Percentiles rank a stretch among this genome's conserved stretches.
Conservation (phyloP, 768 basidiomycete genomes). For the Scleroderma bovista region DNA sequence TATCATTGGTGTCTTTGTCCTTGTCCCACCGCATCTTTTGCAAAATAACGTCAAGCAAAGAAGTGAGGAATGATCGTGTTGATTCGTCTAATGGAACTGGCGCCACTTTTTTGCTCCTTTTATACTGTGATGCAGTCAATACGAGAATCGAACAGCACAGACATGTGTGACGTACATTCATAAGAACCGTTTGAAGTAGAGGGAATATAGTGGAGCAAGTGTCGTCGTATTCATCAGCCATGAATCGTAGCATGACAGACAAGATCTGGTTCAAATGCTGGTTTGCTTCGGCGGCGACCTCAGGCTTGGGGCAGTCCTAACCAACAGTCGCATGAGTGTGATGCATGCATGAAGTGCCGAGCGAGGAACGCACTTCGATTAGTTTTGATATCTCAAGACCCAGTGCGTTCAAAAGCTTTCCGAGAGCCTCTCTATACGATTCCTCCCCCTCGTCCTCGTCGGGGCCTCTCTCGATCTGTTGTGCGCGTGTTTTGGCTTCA, state of each 20-base stretch:
- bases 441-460: conserved; percentile 85
- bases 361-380: conserved; percentile 50
- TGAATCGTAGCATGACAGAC: conserved; percentile 80
- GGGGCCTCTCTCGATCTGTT: conserved; percentile 60
- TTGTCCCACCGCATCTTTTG: conserved; percentile 90
- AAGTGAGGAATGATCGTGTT: conserved; percentile 71
- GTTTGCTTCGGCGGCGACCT: conserved; percentile 58
- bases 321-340: conserved; percentile 4
- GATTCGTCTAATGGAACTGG: conserved; percentile 56
- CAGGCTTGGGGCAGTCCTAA: conserved; percentile 58
- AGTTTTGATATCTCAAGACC: conserved; percentile 83
- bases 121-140: conserved; percentile 56
- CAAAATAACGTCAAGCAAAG: conserved; percentile 72
- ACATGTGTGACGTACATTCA: conserved; percentile 45
- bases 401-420: conserved; percentile 72
- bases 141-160: background rate
- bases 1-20: conserved; percentile 71
- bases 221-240: conserved; percentile 88
- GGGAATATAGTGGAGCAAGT: conserved; percentile 83
- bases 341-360: background rate
- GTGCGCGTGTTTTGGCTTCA: conserved; percentile 65
- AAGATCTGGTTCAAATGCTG: conserved; percentile 60
- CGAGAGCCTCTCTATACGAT: conserved; percentile 84
- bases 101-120: conserved; percentile 59
- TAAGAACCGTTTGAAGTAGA: conserved; percentile 68